phyloP scores from a whole-genome alignment of 257 asterid genomes.

The Solanum chiquidenum region DNA sequence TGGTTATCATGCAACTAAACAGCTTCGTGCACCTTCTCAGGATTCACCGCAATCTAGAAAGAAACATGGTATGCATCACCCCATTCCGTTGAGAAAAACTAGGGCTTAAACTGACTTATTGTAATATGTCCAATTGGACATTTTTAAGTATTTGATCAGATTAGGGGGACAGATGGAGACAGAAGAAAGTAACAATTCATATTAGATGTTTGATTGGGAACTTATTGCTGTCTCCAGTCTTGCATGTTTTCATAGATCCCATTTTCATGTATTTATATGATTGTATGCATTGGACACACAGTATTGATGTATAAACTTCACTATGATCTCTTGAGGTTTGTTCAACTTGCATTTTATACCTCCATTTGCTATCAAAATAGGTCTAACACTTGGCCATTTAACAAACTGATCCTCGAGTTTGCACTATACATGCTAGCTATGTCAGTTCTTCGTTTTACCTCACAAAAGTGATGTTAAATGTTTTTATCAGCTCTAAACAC shows the following conservation, averaged over 20 bases:
- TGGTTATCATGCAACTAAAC: slow-evolving; percentile 49
- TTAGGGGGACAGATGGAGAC: neutral
- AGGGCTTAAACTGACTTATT: neutral
- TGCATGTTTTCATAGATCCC: neutral
- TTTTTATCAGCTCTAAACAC: neutral
- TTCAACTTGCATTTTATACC: neutral
- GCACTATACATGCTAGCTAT: neutral
- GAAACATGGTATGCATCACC: slow-evolving; percentile 28
- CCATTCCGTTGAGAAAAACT: slow-evolving; percentile 25
- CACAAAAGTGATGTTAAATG: neutral
- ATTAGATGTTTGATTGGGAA: neutral
- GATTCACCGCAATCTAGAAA: slow-evolving; percentile 15
- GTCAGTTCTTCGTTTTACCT: neutral
- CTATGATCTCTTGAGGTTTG: neutral
- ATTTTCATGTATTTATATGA: neutral
- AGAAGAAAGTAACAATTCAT: neutral
- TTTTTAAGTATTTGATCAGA: neutral
- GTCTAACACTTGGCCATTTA: neutral
- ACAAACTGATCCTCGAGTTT: neutral
- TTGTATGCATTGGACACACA: neutral
- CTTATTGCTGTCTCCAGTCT: neutral
- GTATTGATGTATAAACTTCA: neutral
- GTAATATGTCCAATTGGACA: neutral
- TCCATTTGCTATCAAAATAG: neutral
- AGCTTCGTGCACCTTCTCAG: slow-evolving; percentile 18